Evolutionary conservation across 768 basidiomycete genomes (phyloP), one percentile per base, ranked within the genome.

Genomic region (Macrolepiota fuliginosa): DNA sequence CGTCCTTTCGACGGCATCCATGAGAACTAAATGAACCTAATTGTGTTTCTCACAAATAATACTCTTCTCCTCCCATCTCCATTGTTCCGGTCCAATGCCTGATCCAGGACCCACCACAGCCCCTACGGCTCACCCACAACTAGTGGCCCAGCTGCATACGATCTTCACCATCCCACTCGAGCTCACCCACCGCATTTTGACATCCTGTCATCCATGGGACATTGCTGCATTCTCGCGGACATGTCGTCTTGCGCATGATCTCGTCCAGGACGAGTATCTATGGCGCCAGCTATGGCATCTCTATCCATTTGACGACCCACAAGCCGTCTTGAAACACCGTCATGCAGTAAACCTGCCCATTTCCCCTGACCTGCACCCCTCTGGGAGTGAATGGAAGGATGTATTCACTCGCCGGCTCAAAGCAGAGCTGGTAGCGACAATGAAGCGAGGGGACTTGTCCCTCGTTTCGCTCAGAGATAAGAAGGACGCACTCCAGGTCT

Each of bases 201-300:
- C 75, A 9, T 78, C 81, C 65, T 85, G 84, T 65, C 77, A 81
- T 64, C 83, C 85, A 45, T 72, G 73, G 64, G 86, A 88, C 59
- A 79, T 90, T 49, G 76, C 84, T n/a, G 69, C 78, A 27, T 87
- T 90, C 68, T 75, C 87, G 13, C 75, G 76, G 68, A 83, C 86
- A 50, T 88, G 84, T 67, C 76, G 75, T 22, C 66, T 73, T 7
- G 81, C 85, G 15, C 74, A 74, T 65, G 66, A 68, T 42, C 72
- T 89, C 50, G 79, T 89, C 47, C 83, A 74, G 29, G 85, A 88
- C 72, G 80, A 82, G 51, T 83, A 84, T 68, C 79, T 92, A 42
- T 92, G 89, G 89, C 84, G 86, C 56, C 75, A 82, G 56, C 75
- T 91, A 55, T 90, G 87, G 71, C 80, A 88, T 40, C 59, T 73